Percentiles rank a stretch among this genome's conserved stretches.
Conservation (phyloP, 2,329 filamentous ascomycete species). For the Dactylellina drechsleri region DNA sequence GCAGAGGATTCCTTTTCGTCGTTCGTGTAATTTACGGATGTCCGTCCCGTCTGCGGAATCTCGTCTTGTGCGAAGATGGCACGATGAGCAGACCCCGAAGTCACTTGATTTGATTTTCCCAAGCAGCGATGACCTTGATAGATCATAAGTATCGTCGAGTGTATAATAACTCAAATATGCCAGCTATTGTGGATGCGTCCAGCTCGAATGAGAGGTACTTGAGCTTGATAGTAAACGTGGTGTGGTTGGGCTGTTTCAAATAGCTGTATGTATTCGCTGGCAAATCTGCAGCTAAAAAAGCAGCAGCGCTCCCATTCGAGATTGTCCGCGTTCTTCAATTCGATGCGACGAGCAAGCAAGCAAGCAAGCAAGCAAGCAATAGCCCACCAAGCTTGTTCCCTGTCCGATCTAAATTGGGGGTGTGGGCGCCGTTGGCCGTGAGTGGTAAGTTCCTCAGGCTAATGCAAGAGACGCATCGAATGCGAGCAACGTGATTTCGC, state of each 20-base stretch:
- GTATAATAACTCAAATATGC: too few species aligned
- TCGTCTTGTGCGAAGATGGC: background rate
- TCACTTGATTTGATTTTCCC: conserved; percentile 35
- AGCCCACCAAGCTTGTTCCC: background rate
- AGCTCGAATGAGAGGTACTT: too few species aligned
- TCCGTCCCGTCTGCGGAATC: conserved; percentile 1
- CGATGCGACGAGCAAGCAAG: conserved; percentile 30
- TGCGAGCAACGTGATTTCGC: conserved; percentile 53
- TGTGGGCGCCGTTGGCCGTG: conserved; percentile 33
- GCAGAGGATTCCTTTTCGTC: conserved; percentile 2
- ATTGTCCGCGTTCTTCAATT: conserved; percentile 52
- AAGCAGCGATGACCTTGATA: conserved; percentile 5
- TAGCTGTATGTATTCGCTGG: conserved; percentile 54
- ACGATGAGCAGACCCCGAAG: conserved; percentile 6
- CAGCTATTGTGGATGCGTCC: too few species aligned
- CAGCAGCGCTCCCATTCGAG: conserved; percentile 1
- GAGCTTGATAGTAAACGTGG: conserved; percentile 16
- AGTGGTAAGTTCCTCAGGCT: conserved; percentile 8
- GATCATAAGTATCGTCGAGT: background rate
- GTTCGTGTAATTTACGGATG: too few species aligned
- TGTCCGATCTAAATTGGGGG: conserved; percentile 12
- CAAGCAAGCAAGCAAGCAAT: too few species aligned
- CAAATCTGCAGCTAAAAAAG: conserved; percentile 52
- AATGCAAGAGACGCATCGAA: conserved; percentile 53
- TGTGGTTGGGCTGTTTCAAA: conserved; percentile 54